Base-by-base conservation (phyloP, 2,329 filamentous ascomycete species). In the Alternaria burnsii region DNA sequence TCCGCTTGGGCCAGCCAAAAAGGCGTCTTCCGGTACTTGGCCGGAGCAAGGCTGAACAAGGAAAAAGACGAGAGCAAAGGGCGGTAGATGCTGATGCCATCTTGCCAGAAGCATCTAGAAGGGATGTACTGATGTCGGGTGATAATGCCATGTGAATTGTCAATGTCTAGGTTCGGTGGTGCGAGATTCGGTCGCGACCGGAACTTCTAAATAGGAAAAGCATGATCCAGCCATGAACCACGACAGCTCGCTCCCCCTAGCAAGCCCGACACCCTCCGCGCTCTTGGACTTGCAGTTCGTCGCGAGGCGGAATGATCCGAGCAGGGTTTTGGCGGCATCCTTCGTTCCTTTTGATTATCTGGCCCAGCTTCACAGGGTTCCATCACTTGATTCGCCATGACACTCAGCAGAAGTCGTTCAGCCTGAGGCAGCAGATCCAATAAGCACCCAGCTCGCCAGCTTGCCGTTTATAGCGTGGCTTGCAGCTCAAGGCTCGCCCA, bases 381-480 rank as follows among this genome's bases (percentile, higher is more conserved):
- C 58, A 28, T 59, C 57, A 56, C 61, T 53, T 75, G 68, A 76
- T 75, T 77, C 71, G 74, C 58, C 58, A 53, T 65, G 59, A 24
- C n/a, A 51, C 11, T 62, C 62, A 61, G 68, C 57, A 55, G 55
- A 61, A 40, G 61, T 67, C 63, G 56, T 69, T 69, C 71, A 76
- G 63, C 66, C 71, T 72, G 71, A 70, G 67, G 65, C 69, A 69
- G 63, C 66, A 64, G 63, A 61, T 63, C 75, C 73, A 77, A 76
- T 76, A 69, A 61, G 72, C 69, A 61, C 62, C 66, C 73, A 74
- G 71, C 72, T 71, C 66, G 70, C 75, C 74, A 75, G 71, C 72
- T 70, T 65, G 70, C 74, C 69, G 68, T 61, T 73, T 75, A 69
- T 73, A 71, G 70, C 71, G 64, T 74, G 74, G 72, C 73, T 73